Base-by-base conservation (phyloP, 2,329 filamentous ascomycete genomes). In the Talaromyces marneffei region DNA sequence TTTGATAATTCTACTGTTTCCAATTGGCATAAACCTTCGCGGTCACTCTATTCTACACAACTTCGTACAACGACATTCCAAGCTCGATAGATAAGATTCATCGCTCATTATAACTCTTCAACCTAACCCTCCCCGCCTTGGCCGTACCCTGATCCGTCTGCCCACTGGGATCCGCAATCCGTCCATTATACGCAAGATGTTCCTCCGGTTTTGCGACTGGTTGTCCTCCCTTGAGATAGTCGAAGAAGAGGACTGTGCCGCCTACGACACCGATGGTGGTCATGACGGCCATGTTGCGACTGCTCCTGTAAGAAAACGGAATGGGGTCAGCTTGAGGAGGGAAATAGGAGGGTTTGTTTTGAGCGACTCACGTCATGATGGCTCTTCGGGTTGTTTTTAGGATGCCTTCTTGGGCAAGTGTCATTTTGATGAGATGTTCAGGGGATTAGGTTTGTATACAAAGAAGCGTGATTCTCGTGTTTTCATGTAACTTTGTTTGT, bases 231-330 rank as follows among this genome's bases (percentile, higher is more conserved):
- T 65, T 63, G 54, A 67, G 60, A 3, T 63, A 39, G 18, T 66
- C 62, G 42, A 68, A 70, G 40, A 69, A 37, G 16, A 67, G n/a
- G 44, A 59, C 63, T 10, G 63, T 60, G 33, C 66, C 66, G 3
- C 64, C 61, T 3, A 70, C 52, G 12, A 70, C 65, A 1, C 67
- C 66, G 40, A 61, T 59, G 29, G 66, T 65, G 48, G 67, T 68
- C 50, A 66, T 27, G 8, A 70, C 3, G 12, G 68, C 68, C 42
- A 66, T 61, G 12, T 63, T 68, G 23, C 65, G 66, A 25, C 62
- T 64, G 48, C 67, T 70, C 20, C 31, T 55, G 52, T 39, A 23
- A n/a, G 52, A n/a, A 27, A 18, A 1, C 14, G 16, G 3, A 20
- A 35, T n/a, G 31, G 5, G 1, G 20, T 25, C 20, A 55, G 23